Evolutionary conservation across 2,329 filamentous ascomycete species (phyloP).

Genomic region (Arthrobotrys iridis): DNA sequence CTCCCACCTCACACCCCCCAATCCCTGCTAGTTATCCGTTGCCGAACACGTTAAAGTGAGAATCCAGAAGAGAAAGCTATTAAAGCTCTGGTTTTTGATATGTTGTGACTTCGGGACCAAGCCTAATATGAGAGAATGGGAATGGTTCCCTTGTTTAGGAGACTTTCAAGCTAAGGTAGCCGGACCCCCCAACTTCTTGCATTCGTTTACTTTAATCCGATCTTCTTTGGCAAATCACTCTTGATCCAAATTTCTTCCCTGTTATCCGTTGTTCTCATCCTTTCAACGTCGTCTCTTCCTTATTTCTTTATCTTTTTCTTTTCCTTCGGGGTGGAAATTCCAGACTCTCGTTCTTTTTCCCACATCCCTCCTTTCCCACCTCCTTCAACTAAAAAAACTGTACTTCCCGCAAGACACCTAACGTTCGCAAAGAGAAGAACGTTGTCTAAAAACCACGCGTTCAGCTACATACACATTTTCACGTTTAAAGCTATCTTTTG

Average conservation of each 20-base stretch:
- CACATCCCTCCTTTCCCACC: conserved; percentile 12
- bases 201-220: conserved; percentile 51
- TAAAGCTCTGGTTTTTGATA: conserved; percentile 52
- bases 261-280: conserved; percentile 34
- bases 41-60: conserved; percentile 54
- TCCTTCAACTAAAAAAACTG: conserved; percentile 11
- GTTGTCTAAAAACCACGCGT: conserved; percentile 45
- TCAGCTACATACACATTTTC: conserved; percentile 43
- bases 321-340: conserved; percentile 29
- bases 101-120: conserved; percentile 39
- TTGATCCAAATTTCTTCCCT: conserved; percentile 38
- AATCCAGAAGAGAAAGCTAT: conserved; percentile 38
- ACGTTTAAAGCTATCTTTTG: conserved; percentile 49
- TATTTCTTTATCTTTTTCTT: conserved; percentile 13
- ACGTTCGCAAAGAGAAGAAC: conserved; percentile 15
- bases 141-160: conserved; percentile 52
- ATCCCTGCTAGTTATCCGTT: conserved; percentile 54
- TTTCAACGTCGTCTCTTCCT: conserved; percentile 28
- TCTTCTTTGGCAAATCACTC: conserved; percentile 37
- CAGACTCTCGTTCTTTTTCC: conserved; percentile 46
- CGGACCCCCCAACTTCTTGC: conserved; percentile 37
- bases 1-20: conserved; percentile 24
- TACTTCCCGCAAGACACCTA: conserved; percentile 28
- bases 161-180: conserved; percentile 52
- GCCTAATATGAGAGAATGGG: conserved; percentile 47